Conservation (phyloP, 1,284 basidiomycete species). For the Ceratobasidium sp. region DNA sequence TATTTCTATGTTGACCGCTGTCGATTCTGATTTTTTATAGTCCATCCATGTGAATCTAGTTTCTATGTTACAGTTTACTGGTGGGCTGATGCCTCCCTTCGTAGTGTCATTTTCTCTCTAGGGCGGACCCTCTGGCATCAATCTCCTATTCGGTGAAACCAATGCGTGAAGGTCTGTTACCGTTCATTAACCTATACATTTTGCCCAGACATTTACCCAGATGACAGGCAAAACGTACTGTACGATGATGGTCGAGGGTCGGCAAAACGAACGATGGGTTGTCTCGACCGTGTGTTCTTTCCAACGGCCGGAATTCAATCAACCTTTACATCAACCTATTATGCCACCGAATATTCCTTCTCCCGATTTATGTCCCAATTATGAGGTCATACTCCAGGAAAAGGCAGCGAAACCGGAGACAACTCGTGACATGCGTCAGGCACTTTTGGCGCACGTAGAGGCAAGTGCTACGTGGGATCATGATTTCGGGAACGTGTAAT, state of each 20-base stretch:
- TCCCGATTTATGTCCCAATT: constrained; percentile 68
- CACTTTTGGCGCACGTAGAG: no score
- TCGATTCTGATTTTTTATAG: constrained; percentile 50
- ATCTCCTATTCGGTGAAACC: constrained; percentile 87
- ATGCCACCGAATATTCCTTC: constrained; percentile 64
- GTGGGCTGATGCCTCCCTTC: no score
- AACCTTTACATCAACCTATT: constrained; percentile 68
- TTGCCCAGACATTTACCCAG: no score
- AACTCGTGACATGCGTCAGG: constrained; percentile 49
- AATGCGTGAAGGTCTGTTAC: constrained; percentile 61
- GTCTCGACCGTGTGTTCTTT: constrained; percentile 89
- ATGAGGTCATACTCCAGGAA: constrained; percentile 60
- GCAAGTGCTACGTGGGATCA: no score
- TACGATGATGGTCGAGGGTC: constrained; percentile 76
- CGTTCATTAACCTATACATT: no score
- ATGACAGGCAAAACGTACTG: constrained; percentile 70
- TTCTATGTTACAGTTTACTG: no score
- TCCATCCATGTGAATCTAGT: constrained; percentile 78
- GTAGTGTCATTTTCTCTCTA: constrained; percentile 84
- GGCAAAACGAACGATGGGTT: constrained; percentile 76
- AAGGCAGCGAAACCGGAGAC: constrained; percentile 51
- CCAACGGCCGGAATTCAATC: constrained; percentile 78
- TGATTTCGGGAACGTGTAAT: no score
- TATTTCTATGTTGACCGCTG: no score
- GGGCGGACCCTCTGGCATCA: constrained; percentile 76